phyloP scores from a whole-genome alignment of 352 stramenopile genomes.

The Globisporangium paddicum region DNA sequence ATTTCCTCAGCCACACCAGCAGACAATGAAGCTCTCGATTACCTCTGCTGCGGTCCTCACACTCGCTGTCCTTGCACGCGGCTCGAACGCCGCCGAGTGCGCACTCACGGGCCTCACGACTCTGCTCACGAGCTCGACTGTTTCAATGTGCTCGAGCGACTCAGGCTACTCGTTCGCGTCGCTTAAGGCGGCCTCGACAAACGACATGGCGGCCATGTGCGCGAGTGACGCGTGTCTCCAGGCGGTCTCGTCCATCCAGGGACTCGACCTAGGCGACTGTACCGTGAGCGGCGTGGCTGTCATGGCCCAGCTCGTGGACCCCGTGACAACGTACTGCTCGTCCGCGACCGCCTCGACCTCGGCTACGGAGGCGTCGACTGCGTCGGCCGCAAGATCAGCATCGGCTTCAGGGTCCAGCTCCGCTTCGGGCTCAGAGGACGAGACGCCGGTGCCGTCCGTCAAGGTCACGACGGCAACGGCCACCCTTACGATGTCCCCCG shows the following conservation, averaged over 20 bases:
- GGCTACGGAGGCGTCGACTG: no score
- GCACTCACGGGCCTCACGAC: constrained; percentile 20
- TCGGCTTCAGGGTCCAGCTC: constrained; percentile 5
- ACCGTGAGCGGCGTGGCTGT: constrained; percentile 24
- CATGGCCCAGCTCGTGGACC: constrained; percentile 25
- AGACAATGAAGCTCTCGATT: neutral
- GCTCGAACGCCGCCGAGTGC: constrained; percentile 14
- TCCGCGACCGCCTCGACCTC: constrained; percentile 10
- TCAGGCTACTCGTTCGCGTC: constrained; percentile 31
- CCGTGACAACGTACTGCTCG: constrained; percentile 23
- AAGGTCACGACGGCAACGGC: constrained; percentile 1
- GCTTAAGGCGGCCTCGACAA: constrained; percentile 17
- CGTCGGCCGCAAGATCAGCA: no score
- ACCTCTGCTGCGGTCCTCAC: neutral
- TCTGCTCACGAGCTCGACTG: constrained; percentile 20
- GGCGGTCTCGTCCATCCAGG: constrained; percentile 19
- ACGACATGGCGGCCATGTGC: constrained; percentile 27
- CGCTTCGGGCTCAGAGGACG: neutral
- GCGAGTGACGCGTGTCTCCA: constrained; percentile 23
- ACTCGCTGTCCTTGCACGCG: neutral
- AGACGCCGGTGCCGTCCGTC: constrained; percentile 9
- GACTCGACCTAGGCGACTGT: constrained; percentile 27
- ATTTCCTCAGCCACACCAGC: neutral
- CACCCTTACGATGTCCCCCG: constrained; percentile 10
- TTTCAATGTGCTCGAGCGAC: constrained; percentile 22